Percentiles rank a stretch among this genome's conserved stretches.
Evolutionary conservation across 1,139 yeast genomes (phyloP).

Genomic region (Scheffersomyces cryptocercus): DNA sequence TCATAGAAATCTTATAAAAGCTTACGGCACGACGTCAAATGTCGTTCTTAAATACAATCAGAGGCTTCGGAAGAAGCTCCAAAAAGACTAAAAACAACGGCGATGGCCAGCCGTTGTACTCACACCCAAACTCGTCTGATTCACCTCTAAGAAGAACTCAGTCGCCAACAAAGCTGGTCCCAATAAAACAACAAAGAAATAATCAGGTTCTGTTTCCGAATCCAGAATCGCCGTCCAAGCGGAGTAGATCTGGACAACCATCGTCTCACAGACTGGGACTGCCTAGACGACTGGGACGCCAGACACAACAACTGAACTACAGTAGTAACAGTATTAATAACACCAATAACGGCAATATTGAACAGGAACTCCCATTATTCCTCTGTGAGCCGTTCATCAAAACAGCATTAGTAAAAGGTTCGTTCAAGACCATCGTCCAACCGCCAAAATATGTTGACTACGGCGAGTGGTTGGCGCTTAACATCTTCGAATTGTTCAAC

Average conservation of each 20-base stretch:
- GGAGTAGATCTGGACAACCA: slow-evolving; percentile 22
- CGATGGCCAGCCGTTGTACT: slow-evolving; percentile 36
- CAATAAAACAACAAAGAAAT: slow-evolving; percentile 27
- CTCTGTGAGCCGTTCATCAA: slow-evolving; percentile 91
- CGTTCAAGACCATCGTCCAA: slow-evolving; percentile 93
- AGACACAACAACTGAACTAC: slow-evolving; percentile 7
- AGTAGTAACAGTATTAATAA: background rate
- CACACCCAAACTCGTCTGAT: slow-evolving; percentile 34
- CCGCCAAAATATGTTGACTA: slow-evolving; percentile 92
- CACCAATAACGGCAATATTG: slow-evolving; percentile 2
- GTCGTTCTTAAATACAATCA: slow-evolving; percentile 48
- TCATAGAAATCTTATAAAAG: no score
- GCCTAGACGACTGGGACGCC: slow-evolving; percentile 21
- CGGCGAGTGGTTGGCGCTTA: slow-evolving; percentile 95
- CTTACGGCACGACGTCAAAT: slow-evolving; percentile 14
- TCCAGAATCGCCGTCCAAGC: slow-evolving; percentile 35
- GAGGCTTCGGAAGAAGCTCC: slow-evolving; percentile 67
- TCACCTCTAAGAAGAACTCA: slow-evolving; percentile 40
- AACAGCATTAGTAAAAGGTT: slow-evolving; percentile 95
- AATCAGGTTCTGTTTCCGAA: slow-evolving; percentile 26
- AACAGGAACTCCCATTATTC: slow-evolving; percentile 56
- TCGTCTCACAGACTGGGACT: slow-evolving; percentile 17
- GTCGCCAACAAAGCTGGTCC: slow-evolving; percentile 33
- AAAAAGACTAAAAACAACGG: slow-evolving; percentile 52
- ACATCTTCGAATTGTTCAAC: slow-evolving; percentile 85